A percentile compares a stretch with the other conserved stretches of the same genome.
These are phyloP conservation scores for Talaromyces sp. DNA, from an alignment of 2,329 filamentous ascomycete species.

Conservation along the genomic window DNA sequence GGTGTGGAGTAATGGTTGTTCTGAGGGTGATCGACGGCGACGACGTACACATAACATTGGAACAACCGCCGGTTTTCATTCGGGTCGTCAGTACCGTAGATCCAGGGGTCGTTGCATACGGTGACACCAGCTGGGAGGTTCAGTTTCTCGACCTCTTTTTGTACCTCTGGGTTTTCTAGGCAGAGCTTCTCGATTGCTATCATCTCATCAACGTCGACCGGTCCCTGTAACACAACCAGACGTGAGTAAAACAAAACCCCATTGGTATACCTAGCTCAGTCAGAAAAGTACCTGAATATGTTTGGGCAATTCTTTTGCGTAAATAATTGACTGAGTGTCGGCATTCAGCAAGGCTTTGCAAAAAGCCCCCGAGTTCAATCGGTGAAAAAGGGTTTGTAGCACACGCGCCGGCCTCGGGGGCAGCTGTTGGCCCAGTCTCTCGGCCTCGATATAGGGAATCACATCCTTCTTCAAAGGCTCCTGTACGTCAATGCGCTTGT, in stretches of 20 bases:
- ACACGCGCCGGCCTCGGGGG: conserved; percentile 49
- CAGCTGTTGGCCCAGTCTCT: conserved; percentile 49
- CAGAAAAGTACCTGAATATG: conserved; percentile 37
- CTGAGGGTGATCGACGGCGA: conserved; percentile 30
- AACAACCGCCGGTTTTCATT: conserved; percentile 36
- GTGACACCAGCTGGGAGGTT: conserved; percentile 54
- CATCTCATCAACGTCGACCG: conserved; percentile 57
- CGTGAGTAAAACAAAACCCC: not conserved
- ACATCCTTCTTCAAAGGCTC: conserved; percentile 59
- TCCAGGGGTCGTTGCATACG: conserved; percentile 63
- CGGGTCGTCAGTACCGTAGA: conserved; percentile 53
- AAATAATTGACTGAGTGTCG: conserved; percentile 31
- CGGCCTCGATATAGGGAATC: conserved; percentile 60
- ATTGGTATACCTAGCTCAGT: not conserved
- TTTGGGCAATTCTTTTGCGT: conserved; percentile 43
- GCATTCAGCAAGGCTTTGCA: conserved; percentile 37
- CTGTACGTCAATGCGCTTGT: conserved; percentile 64
- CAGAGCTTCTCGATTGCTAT: conserved; percentile 54
- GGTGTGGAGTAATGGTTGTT: conserved; percentile 35
- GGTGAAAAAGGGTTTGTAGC: conserved; percentile 50
- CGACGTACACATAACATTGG: conserved; percentile 40
- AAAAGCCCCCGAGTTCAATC: conserved; percentile 39
- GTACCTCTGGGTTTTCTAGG: conserved; percentile 52
- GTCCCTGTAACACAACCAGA: conserved; percentile 40
- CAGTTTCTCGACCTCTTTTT: conserved; percentile 57